Base-by-base conservation (phyloP, 495 filamentous ascomycete genomes). In the Xylaria acuta region DNA sequence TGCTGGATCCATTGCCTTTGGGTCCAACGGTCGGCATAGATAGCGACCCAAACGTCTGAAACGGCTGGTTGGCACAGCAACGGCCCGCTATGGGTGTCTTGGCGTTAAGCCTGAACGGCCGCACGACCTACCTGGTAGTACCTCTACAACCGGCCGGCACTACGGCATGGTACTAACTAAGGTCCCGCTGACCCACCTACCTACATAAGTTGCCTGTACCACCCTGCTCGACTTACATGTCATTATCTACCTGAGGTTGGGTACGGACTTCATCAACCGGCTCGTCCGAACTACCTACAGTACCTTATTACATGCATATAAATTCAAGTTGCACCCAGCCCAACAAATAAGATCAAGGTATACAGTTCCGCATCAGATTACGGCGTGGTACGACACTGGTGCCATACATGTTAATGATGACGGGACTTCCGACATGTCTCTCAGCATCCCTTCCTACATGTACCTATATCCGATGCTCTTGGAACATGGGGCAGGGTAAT, bases 31-130 rank as follows among this genome's bases (percentile, higher is more conserved):
- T 22, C 53, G 32, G 38, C 3, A 64, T 32, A 71, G 72, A 67
- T 64, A 63, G 68, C 58, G 47, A 75, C 69, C 70, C 69, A 68
- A 72, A 58, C 18, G 45, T 43, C 40, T 49, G 32, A 18, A 49
- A 71, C 60, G 67, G 16, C 34, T 65, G 30, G 77, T 79, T 79
- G 66, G 76, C 75, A 76, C 30, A 40, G 77, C 75, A 79, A 79
- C 77, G 41, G 34, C 40, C 25, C 11, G n/a, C 5, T 6, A 36
- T n/a, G n/a, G 34, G 14, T 12, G 1, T 12, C 9, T 41, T 12
- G 40, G 40, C 8, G 40, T 41, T 41, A 41, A 41, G 40, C 9
- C n/a, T n/a, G n/a, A n/a, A n/a, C n/a, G n/a, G n/a, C n/a, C n/a
- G n/a, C n/a, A n/a, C n/a, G n/a, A n/a, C n/a, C n/a, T n/a, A n/a